Evolutionary conservation across 2,329 filamentous ascomycete species (phyloP).

Genomic region (Fusarium subtropicale): DNA sequence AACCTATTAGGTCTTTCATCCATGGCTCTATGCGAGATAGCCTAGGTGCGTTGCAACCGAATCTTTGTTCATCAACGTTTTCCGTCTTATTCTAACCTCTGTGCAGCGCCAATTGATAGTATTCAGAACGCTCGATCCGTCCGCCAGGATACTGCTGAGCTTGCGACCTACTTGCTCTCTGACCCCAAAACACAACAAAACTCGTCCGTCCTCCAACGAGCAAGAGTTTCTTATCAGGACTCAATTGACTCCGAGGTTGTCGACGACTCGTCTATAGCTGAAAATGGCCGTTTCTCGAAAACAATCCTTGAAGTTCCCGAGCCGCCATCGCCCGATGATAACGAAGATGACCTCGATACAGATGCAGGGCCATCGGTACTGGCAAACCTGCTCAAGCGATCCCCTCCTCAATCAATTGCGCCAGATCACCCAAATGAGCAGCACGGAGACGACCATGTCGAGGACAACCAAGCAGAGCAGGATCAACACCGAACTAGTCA

Average conservation of each 20-base stretch:
- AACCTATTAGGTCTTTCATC: conserved; percentile 78
- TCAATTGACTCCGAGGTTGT: conserved; percentile 40
- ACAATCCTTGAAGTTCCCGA: conserved; percentile 73
- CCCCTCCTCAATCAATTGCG: conserved; percentile 57
- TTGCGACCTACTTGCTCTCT: conserved; percentile 84
- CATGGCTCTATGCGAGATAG: conserved; percentile 72
- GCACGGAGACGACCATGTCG: conserved; percentile 16
- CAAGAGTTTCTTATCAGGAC: conserved; percentile 49
- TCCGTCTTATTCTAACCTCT: conserved; percentile 1
- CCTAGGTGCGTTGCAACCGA: conserved; percentile 59
- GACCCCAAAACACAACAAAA: conserved; percentile 63
- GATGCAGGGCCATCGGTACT: conserved; percentile 57
- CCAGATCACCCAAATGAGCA: conserved; percentile 31
- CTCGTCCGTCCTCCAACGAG: conserved; percentile 60
- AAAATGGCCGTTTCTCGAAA: conserved; percentile 53
- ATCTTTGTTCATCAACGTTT: not conserved
- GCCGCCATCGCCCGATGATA: conserved; percentile 47
- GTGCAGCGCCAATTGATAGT: conserved; percentile 69
- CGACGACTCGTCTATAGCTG: conserved; percentile 39
- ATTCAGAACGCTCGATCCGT: conserved; percentile 81
- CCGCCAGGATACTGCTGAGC: conserved; percentile 86
- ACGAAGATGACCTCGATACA: conserved; percentile 32
- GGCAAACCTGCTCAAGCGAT: conserved; percentile 62
- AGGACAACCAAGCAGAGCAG: conserved; percentile 21
- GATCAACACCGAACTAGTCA: conserved; percentile 23